Percentiles rank a stretch among this genome's conserved stretches.
phyloP scores from a whole-genome alignment of 768 basidiomycete genomes.

The Tylopilus subfusipes region DNA sequence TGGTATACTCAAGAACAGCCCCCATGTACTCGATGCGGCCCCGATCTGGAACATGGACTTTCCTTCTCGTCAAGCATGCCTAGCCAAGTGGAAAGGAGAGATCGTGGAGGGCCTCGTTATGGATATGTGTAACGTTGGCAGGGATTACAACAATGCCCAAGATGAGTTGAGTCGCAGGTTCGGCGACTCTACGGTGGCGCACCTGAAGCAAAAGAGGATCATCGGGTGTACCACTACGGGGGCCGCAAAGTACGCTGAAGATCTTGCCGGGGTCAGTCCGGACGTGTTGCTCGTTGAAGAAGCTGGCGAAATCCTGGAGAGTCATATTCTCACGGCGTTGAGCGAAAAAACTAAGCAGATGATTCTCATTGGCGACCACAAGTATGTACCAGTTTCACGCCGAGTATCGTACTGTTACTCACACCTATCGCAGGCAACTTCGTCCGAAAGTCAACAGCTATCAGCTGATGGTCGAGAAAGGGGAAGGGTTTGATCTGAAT shows the following conservation, averaged over 20 bases:
- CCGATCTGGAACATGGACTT: constrained; percentile 39
- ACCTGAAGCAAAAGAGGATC: constrained; percentile 49
- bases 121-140: constrained; percentile 33
- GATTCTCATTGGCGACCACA: constrained; percentile 71
- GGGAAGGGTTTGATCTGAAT: constrained; percentile 65
- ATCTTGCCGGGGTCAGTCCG: constrained; percentile 45
- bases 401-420: neutral
- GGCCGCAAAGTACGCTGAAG: constrained; percentile 56
- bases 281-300: constrained; percentile 65
- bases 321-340: constrained; percentile 63
- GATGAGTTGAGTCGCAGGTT: constrained; percentile 36
- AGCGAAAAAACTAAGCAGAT: constrained; percentile 46
- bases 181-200: constrained; percentile 31
- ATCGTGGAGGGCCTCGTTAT: constrained; percentile 35
- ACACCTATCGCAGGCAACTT: constrained; percentile 47
- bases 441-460: constrained; percentile 73
- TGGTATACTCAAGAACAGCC: constrained; percentile 36
- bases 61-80: constrained; percentile 24
- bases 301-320: constrained; percentile 71
- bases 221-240: constrained; percentile 71
- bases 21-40: constrained; percentile 21
- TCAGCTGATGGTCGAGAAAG: constrained; percentile 62
- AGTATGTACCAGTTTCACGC: constrained; percentile 36
- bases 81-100: constrained; percentile 36
- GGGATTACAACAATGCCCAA: constrained; percentile 42